Base-by-base conservation (phyloP, 208 protist species). In the Crithidia fasciculata region DNA sequence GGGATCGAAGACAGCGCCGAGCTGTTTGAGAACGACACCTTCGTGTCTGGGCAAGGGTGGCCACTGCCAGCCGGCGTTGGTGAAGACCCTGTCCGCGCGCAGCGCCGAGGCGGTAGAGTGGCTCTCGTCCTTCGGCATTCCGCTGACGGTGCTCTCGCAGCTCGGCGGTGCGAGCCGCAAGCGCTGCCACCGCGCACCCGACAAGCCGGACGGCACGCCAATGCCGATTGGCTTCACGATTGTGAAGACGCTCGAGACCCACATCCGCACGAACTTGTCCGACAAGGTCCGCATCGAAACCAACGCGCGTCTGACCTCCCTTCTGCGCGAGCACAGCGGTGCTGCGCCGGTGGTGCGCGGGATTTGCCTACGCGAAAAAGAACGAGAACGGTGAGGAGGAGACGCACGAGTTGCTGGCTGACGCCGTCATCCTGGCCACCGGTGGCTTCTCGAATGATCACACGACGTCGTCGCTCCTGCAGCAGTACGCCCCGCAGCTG, bases 191-290 rank as follows among this genome's bases (percentile, higher is more conserved):
- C 86, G 96, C 61, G 84, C 82, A 8, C 88, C 88, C 10, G 81
- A 94, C 65, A 78, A 80, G 58, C 64, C 59, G 12, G 92, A 95
- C 72, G 92, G 90, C 16, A 93, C 86, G 10, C 92, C 93, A n/a
- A 80, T 89, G 36, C 92, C 92, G 16, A 85, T 97, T 76, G 96
- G 96, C 49, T 96, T 87, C 72, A 92, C 91, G 56, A 98, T 97
- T 69, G 95, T 97, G 70, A 84, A 74, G 28, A 87, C 86, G n/a
- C 83, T 98, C 5, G 84, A 90, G 56, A 76, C 86, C 45, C 80
- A 97, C 78, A 87, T 97, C 49, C 86, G 91, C 69, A 86, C 75
- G 8, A 80, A 85, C 44, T 60, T 90, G 39, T 63, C 65, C 41
- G 74, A 81, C 63, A 80, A 70, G 58, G 70, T 97, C 36, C 90